These are phyloP conservation scores for Metarhizium sp. DNA, from an alignment of 2,329 filamentous ascomycete species.

Conservation along the genomic window DNA sequence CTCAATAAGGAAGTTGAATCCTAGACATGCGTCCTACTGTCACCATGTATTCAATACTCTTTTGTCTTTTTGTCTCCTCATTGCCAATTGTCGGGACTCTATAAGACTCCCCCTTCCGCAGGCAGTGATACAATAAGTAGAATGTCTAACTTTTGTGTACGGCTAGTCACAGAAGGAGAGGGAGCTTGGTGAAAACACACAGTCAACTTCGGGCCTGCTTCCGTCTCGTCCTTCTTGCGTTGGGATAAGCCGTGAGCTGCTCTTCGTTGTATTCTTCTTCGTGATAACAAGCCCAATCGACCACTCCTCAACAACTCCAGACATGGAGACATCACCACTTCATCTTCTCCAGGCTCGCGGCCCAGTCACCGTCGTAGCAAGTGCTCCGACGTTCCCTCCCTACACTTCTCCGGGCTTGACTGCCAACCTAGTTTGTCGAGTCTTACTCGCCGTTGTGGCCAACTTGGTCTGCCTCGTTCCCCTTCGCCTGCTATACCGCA, in stretches of 20 bases:
- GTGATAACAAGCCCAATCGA: neutral
- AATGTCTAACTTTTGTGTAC: slow-evolving; percentile 1
- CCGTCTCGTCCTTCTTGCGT: neutral
- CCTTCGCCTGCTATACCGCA: slow-evolving; percentile 38
- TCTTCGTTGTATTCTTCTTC: neutral
- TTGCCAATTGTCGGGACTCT: neutral
- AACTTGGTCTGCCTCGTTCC: slow-evolving; percentile 41
- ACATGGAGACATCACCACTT: neutral
- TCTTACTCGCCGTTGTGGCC: slow-evolving; percentile 35
- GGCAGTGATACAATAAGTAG: slow-evolving; percentile 2
- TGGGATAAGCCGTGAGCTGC: neutral
- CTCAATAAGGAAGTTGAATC: neutral
- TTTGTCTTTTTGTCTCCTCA: neutral
- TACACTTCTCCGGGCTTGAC: slow-evolving; percentile 21
- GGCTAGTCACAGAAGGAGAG: neutral
- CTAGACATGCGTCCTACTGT: neutral
- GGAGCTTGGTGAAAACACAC: neutral
- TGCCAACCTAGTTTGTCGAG: slow-evolving; percentile 39
- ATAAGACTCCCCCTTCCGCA: slow-evolving; percentile 1
- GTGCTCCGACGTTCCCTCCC: slow-evolving; percentile 6
- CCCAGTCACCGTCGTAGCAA: slow-evolving; percentile 1
- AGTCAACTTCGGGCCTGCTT: neutral
- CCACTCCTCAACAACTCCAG: neutral
- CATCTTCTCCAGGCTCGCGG: neutral
- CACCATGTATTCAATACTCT: neutral